Evolutionary conservation across 495 filamentous ascomycete genomes (phyloP), one percentile per base, ranked within the genome.

Genomic region (Saxispiralis lemnorum): DNA sequence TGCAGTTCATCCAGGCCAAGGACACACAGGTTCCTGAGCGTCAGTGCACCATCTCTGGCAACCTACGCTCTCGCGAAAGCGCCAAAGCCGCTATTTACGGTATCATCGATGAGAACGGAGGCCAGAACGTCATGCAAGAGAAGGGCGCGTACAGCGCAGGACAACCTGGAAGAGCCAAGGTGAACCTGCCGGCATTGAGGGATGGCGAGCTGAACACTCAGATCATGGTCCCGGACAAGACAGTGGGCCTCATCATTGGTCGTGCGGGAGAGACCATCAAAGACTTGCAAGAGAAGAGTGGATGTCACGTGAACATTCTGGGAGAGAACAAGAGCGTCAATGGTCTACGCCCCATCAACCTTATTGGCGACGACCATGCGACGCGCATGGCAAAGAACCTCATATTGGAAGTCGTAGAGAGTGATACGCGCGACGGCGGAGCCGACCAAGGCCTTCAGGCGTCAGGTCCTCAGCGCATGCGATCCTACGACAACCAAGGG

Each of bases 161-260:
- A 14, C 45, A 48, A 38, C 45, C 39, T 28, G 52, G 46, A 11
- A 42, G 44, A 12, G 61, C 51, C 47, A 64, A 64, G 54, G 56
- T 59, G 51, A 58, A 65, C 50, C 66, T 69, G 39, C 67, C 74
- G 33, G 63, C 70, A 13, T 62, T 79, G 35, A 70, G 76, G 39
- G 77, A 78, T 39, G 76, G 77, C 40, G 83, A 87, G 57, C 76
- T 81, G 43, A 78, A 68, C 45, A 72, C 76, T 36, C 78, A 86
- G 59, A 85, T 89, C 47, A 83, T 88, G 76, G 83, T 89, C 7
- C 83, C 83, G n/a, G 83, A 87, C 61, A 71, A 81, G 45, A 88
- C 82, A 2, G 82, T 88, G 42, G 82, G 82, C 43, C 64, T 88
- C 24, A 87, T 88, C 47, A 88, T 88, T 48, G 82, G 82, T 17